Evolutionary conservation across 345 rosid species (phyloP).

Genomic region (Brassica carinata): DNA sequence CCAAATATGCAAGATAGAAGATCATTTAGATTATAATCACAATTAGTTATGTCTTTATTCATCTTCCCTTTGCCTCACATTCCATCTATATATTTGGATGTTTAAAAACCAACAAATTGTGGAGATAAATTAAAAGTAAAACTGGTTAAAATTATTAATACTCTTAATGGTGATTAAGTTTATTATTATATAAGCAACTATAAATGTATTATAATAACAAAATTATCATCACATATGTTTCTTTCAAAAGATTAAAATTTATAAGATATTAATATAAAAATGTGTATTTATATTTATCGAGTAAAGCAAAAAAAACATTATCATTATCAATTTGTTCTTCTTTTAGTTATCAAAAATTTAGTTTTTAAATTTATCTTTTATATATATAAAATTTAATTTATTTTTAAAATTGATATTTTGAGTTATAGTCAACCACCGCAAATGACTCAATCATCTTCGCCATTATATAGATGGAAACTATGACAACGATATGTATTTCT

Average conservation of each 20-base stretch:
- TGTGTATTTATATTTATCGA: not conserved
- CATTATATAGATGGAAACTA: too few species aligned
- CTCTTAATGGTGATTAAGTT: too few species aligned
- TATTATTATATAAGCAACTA: too few species aligned
- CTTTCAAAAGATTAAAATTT: not conserved
- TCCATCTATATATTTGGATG: not conserved
- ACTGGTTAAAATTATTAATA: too few species aligned
- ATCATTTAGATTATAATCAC: not conserved
- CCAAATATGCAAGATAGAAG: not conserved
- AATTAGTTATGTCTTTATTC: not conserved
- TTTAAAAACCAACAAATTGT: not conserved
- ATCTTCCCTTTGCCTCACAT: not conserved
- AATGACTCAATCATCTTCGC: too few species aligned
- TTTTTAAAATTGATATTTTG: too few species aligned
- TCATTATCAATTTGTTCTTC: too few species aligned
- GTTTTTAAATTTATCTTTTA: too few species aligned
- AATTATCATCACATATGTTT: not conserved
- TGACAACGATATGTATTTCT: too few species aligned
- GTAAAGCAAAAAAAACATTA: not conserved
- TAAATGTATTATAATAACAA: not conserved
- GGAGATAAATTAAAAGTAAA: not conserved
- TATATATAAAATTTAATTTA: too few species aligned
- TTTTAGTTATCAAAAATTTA: too few species aligned
- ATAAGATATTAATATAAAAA: not conserved
- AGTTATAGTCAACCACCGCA: too few species aligned